phyloP scores from a whole-genome alignment of 257 asterid genomes.

The Echium plantagineum region DNA sequence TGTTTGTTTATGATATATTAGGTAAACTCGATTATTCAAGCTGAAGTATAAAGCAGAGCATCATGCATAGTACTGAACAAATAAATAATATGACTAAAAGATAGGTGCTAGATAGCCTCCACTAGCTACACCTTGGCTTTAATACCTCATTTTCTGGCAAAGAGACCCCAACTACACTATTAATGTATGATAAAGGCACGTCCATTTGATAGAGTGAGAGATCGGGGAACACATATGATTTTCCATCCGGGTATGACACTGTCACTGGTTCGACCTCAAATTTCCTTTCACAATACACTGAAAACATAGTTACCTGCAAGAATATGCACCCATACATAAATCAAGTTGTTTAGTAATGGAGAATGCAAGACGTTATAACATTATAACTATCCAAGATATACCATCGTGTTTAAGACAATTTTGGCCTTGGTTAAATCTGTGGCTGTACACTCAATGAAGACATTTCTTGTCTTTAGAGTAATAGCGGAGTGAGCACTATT shows the following conservation, averaged over 20 bases:
- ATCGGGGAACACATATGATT: conserved; percentile 55
- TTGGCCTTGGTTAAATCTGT: conserved; percentile 89
- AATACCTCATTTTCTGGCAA: conserved; percentile 65
- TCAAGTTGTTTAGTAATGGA: background rate
- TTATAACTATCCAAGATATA: conserved; percentile 17
- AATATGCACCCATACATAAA: conserved; percentile 5
- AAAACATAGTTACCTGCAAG: conserved; percentile 88
- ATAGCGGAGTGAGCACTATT: conserved; percentile 98
- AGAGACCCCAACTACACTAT: conserved; percentile 41
- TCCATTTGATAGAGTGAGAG: conserved; percentile 57
- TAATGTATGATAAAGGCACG: conserved; percentile 66
- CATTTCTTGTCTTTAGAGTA: conserved; percentile 66
- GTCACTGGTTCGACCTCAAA: conserved; percentile 88
- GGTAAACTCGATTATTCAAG: no score
- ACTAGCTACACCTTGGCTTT: background rate
- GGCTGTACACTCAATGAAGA: conserved; percentile 95
- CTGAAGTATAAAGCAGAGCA: no score
- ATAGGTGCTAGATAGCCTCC: background rate
- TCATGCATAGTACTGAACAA: no score
- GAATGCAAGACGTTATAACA: background rate
- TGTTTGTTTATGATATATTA: no score
- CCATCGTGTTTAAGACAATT: conserved; percentile 89
- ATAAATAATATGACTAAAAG: no score
- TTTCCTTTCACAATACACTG: conserved; percentile 68
- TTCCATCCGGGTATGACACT: conserved; percentile 58